Evolutionary conservation across 805 yeast species (phyloP).

Genomic region (Zygoascus bituminiphila): DNA sequence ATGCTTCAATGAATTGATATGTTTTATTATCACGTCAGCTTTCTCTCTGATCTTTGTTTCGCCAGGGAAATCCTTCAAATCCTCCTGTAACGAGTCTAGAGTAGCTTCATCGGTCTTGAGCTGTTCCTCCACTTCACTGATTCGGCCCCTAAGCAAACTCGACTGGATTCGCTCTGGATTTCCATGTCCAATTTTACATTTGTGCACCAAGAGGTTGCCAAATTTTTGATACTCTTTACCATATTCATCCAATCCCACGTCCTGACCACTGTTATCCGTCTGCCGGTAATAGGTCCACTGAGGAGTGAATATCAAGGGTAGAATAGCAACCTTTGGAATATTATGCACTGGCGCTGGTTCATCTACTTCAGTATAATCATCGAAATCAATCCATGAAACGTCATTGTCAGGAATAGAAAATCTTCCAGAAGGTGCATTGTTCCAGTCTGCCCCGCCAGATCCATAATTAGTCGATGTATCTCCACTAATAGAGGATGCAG

Average conservation of each 20-base stretch:
- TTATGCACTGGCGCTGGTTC: slow-evolving; percentile 18
- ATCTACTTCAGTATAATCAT: slow-evolving; percentile 70
- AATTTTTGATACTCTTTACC: slow-evolving; percentile 35
- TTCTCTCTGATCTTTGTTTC: slow-evolving; percentile 15
- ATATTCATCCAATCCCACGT: slow-evolving; percentile 10
- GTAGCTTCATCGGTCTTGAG: slow-evolving; percentile 26
- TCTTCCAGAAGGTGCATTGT: slow-evolving; percentile 19
- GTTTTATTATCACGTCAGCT: slow-evolving; percentile 12
- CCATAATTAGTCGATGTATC: slow-evolving; percentile 10
- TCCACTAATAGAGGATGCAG: slow-evolving; percentile 7
- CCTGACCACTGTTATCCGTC: slow-evolving; percentile 35
- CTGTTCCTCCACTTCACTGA: slow-evolving; percentile 24
- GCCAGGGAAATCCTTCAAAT: slow-evolving; percentile 16
- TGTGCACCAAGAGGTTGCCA: slow-evolving; percentile 50
- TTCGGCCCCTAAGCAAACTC: slow-evolving; percentile 22
- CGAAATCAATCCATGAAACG: slow-evolving; percentile 59
- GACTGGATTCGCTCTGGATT: slow-evolving; percentile 24
- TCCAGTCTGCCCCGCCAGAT: slow-evolving; percentile 15
- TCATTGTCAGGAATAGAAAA: slow-evolving; percentile 28
- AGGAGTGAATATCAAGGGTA: slow-evolving; percentile 62
- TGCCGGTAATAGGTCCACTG: slow-evolving; percentile 61
- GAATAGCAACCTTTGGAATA: slow-evolving; percentile 37
- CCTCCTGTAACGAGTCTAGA: slow-evolving; percentile 25
- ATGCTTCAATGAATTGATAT: slow-evolving; percentile 13
- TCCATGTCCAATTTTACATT: slow-evolving; percentile 40